These are phyloP conservation scores for Malania oleifera DNA, from an alignment of 164 flowering plant genomes.

Conservation along the genomic window DNA sequence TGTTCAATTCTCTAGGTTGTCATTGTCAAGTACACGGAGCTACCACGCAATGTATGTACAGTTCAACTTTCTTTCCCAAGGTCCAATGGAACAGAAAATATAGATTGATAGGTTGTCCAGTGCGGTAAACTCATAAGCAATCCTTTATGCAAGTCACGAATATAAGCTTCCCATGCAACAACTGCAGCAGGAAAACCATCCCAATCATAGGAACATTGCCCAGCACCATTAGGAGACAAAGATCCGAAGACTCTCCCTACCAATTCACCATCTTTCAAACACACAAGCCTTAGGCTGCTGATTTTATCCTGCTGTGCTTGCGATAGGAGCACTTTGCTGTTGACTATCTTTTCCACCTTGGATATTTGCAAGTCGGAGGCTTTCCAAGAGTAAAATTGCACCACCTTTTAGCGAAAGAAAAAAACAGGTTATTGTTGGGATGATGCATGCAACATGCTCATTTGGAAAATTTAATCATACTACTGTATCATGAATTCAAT, in stretches of 20 bases:
- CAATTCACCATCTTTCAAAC: slow-evolving; percentile 32
- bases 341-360: slow-evolving; percentile 4
- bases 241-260: slow-evolving; percentile 29
- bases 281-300: slow-evolving; percentile 14
- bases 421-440: neutral
- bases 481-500: neutral
- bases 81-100: slow-evolving; percentile 29
- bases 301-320: slow-evolving; percentile 24
- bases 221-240: slow-evolving; percentile 3
- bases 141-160: slow-evolving; percentile 27
- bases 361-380: slow-evolving; percentile 21
- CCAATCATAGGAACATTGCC: slow-evolving; percentile 31
- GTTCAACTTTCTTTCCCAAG: neutral
- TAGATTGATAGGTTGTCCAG: slow-evolving; percentile 51
- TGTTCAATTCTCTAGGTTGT: too few species aligned
- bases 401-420: slow-evolving; percentile 36
- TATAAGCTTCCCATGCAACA: slow-evolving; percentile 57
- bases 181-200: slow-evolving; percentile 34
- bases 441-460: neutral
- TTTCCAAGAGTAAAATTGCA: slow-evolving; percentile 73
- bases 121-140: slow-evolving; percentile 37
- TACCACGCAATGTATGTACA: too few species aligned
- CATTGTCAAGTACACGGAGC: too few species aligned
- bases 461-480: too few species aligned
- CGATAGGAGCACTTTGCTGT: slow-evolving; percentile 19